Percentiles rank a stretch among this genome's conserved stretches.
Evolutionary conservation across 2,329 filamentous ascomycete species (phyloP).

Genomic region (Cercospora citrullina): DNA sequence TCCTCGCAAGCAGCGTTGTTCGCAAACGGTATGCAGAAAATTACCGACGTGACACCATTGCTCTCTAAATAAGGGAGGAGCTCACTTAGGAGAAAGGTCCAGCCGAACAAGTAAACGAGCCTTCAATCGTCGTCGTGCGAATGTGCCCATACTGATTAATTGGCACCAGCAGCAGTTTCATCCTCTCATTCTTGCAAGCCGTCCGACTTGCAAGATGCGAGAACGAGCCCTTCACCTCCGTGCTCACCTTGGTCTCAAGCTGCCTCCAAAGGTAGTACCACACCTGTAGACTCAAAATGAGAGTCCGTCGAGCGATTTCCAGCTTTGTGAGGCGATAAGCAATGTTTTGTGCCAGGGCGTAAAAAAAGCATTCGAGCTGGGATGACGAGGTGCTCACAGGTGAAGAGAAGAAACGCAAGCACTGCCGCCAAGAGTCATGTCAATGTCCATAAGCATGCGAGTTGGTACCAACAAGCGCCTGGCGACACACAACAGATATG

Average conservation of each 20-base stretch:
- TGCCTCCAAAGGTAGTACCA: not conserved
- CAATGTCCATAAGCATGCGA: not conserved
- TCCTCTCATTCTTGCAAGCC: too few relatives aligned
- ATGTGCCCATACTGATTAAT: too few relatives aligned
- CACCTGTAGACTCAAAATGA: not conserved
- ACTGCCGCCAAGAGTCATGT: not conserved
- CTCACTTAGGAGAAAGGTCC: too few relatives aligned
- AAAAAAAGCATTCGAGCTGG: not conserved
- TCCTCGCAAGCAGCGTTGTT: not conserved
- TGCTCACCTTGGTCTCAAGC: too few relatives aligned
- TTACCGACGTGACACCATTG: too few relatives aligned
- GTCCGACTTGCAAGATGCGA: too few relatives aligned
- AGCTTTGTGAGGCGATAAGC: not conserved
- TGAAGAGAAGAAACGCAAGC: not conserved
- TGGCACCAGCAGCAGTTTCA: too few relatives aligned
- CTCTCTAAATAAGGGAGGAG: too few relatives aligned
- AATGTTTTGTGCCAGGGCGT: not conserved
- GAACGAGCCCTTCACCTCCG: too few relatives aligned
- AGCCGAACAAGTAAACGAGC: too few relatives aligned
- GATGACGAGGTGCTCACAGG: not conserved
- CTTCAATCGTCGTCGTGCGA: too few relatives aligned
- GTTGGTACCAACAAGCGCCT: not conserved
- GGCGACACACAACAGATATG: not conserved
- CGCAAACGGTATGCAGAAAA: too few relatives aligned
- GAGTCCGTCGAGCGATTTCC: not conserved